A percentile compares a stretch with the other conserved stretches of the same genome.
phyloP scores from a whole-genome alignment of 208 protist species.

The Porcisia deanei region DNA sequence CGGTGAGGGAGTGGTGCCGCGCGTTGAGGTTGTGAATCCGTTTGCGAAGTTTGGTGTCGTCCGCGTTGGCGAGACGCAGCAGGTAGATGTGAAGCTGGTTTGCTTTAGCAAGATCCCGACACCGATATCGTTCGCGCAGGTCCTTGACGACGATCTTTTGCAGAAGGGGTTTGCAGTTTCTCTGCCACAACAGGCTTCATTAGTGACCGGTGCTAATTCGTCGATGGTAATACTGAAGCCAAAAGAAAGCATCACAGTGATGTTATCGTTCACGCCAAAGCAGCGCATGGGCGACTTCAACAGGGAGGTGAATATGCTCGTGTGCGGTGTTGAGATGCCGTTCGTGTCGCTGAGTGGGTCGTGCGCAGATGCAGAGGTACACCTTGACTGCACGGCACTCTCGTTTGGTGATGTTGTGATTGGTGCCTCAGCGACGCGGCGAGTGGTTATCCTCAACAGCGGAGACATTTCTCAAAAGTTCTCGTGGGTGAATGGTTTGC shows the following conservation, averaged over 20 bases:
- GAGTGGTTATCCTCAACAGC: constrained; percentile 94
- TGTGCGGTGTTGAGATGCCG: constrained; percentile 80
- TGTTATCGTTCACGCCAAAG: constrained; percentile 78
- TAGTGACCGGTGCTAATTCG: not conserved
- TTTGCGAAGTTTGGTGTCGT: constrained; percentile 86
- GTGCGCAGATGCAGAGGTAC: constrained; percentile 94
- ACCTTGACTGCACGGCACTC: constrained; percentile 90
- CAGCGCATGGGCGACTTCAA: constrained; percentile 90
- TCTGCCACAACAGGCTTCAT: constrained; percentile 17
- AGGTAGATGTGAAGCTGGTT: constrained; percentile 74
- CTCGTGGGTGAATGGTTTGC: constrained; percentile 62
- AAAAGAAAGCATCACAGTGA: constrained; percentile 66
- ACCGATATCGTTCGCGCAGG: constrained; percentile 76
- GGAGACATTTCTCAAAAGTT: constrained; percentile 95
- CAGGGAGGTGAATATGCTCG: constrained; percentile 87
- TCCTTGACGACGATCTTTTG: constrained; percentile 61
- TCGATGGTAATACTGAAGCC: constrained; percentile 77
- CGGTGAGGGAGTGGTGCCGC: constrained; percentile 92
- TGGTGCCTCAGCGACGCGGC: constrained; percentile 64
- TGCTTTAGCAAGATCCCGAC: constrained; percentile 86
- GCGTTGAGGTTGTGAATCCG: constrained; percentile 87
- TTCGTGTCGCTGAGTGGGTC: constrained; percentile 89
- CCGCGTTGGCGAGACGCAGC: constrained; percentile 74
- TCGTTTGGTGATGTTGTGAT: constrained; percentile 93
- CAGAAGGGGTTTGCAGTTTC: constrained; percentile 70